These are phyloP conservation scores for Heterobasidion occidentale DNA, from an alignment of 1,284 basidiomycete genomes.

Conservation along the genomic window DNA sequence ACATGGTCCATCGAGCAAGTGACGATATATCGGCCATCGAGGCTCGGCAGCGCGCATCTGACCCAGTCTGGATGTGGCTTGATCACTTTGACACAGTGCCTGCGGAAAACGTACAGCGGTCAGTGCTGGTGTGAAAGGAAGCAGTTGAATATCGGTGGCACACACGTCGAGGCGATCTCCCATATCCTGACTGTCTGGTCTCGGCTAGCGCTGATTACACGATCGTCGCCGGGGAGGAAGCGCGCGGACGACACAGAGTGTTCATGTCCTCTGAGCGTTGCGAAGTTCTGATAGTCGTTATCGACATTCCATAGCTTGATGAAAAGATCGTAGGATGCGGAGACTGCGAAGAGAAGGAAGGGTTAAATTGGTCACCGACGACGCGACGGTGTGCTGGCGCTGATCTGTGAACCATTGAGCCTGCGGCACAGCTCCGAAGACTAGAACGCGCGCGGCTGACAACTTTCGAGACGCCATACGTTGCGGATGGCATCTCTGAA, in stretches of 20 bases:
- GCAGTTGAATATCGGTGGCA: slow-evolving; percentile 1
- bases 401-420: no score
- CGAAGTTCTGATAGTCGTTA: slow-evolving; percentile 67
- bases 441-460: no score
- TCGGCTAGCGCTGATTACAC: slow-evolving; percentile 62
- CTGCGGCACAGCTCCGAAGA: no score
- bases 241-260: slow-evolving; percentile 65
- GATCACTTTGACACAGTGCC: slow-evolving; percentile 54
- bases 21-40: slow-evolving; percentile 53
- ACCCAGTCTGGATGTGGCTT: slow-evolving; percentile 68
- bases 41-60: slow-evolving; percentile 51
- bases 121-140: background rate
- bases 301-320: slow-evolving; percentile 74
- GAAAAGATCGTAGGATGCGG: slow-evolving; percentile 70
- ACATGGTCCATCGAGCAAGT: slow-evolving; percentile 70
- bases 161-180: slow-evolving; percentile 64
- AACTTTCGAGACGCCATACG: no score
- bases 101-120: slow-evolving; percentile 11
- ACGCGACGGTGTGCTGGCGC: background rate
- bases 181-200: slow-evolving; percentile 70
- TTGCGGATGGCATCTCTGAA: no score
- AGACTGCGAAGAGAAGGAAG: slow-evolving; percentile 32
- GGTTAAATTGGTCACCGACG: background rate
- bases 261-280: slow-evolving; percentile 72
- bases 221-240: slow-evolving; percentile 68